Evolutionary conservation across 2,329 filamentous ascomycete genomes (phyloP).

Genomic region (Podosphaera xanthii): DNA sequence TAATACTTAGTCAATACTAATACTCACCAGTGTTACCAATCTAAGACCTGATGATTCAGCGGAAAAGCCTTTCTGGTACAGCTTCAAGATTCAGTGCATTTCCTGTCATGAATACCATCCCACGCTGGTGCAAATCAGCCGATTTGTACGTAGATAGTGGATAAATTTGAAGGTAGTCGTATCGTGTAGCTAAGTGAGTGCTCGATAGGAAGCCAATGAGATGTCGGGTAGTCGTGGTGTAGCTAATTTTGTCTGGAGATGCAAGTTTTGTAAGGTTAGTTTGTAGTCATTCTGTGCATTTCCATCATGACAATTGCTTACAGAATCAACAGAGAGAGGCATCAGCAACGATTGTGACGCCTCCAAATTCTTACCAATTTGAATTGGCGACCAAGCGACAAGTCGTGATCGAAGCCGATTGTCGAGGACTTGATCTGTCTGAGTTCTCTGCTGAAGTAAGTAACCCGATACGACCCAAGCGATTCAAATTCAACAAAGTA

Average conservation of each 20-base stretch:
- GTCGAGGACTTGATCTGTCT: slow-evolving; percentile 74
- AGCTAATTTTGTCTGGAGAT: slow-evolving; percentile 99
- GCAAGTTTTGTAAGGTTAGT: slow-evolving; percentile 83
- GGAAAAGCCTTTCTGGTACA: slow-evolving; percentile 80
- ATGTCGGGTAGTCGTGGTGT: slow-evolving; percentile 84
- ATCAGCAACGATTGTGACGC: slow-evolving; percentile 59
- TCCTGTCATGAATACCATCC: slow-evolving; percentile 80
- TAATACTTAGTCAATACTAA: not conserved
- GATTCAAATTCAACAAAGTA: not conserved
- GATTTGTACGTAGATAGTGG: slow-evolving; percentile 38
- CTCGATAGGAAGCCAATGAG: slow-evolving; percentile 59
- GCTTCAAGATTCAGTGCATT: slow-evolving; percentile 95
- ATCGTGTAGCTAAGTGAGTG: not conserved
- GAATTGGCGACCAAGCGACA: slow-evolving; percentile 49
- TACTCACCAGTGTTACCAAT: slow-evolving; percentile 51
- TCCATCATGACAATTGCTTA: not conserved
- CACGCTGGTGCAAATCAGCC: slow-evolving; percentile 67
- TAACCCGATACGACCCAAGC: not conserved
- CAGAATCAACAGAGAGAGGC: slow-evolving; percentile 42
- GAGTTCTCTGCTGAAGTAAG: slow-evolving; percentile 76
- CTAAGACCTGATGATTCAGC: slow-evolving; percentile 65
- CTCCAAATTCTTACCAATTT: slow-evolving; percentile 49
- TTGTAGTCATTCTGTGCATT: slow-evolving; percentile 2
- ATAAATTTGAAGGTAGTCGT: not conserved
- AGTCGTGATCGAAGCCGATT: slow-evolving; percentile 79